Evolutionary conservation across 345 rosid species (phyloP), one percentile per base, ranked within the genome.

Genomic region (Bruguiera gymnorhiza): DNA sequence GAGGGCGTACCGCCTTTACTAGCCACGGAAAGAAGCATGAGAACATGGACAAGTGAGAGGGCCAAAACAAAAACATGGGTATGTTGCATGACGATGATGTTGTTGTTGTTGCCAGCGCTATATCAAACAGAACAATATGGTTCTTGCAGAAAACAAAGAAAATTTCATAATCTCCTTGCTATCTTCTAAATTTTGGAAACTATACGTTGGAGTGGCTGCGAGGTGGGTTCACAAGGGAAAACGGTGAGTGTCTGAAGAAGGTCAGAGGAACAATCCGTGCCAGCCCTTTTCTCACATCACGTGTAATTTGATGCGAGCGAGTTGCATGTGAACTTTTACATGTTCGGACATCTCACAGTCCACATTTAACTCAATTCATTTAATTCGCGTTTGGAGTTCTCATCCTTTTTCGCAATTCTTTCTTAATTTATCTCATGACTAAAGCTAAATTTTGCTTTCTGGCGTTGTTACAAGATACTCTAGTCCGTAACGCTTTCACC

Each of bases 1-100:
- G 60, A 56, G 46, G 13, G 6, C 23, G 72, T 69, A 89, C 93
- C 90, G 62, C 77, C 76, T 39, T 84, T 66, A 34, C 83, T 58
- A 62, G 73, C 83, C 27, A 72, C 70, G 50, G 76, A 62, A 76
- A 72, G 64, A 53, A 62, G 61, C 37, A 66, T 5, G 60, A 79
- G 79, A 66, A 85, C 66, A 61, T 69, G 62, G 69, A 66, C 43
- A 71, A 69, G 70, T 32, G 52, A 72, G 76, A 87, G 43, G 26
- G 51, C 60, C 50, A 53, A 62, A 29, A 48, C 3, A 31, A 57
- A 58, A 29, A 30, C 1, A 31, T 4, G 24, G 68, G 50, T 56
- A 27, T 54, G 67, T 60, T 59, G 73, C 86, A 77, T 80, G 74
- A 56, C 68, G 56, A 6, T 30, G 24, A 29, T 51, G 8, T n/a